Percentiles rank a stretch among this genome's conserved stretches.
Evolutionary conservation across 768 basidiomycete genomes (phyloP).

Genomic region (Lactifluus rugatus): DNA sequence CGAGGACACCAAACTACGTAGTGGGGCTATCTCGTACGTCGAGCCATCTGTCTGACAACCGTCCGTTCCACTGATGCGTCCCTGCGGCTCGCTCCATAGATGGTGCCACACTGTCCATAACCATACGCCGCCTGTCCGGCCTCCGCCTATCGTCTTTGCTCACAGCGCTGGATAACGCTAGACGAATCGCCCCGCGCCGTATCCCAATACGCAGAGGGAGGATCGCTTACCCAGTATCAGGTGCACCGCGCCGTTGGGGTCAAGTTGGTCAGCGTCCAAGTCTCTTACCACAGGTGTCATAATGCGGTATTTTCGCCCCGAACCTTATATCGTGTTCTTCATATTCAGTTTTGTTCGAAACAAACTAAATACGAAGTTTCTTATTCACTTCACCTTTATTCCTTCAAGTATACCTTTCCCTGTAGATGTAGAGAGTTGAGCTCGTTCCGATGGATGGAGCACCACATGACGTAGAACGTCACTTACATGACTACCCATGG

Average conservation of each 20-base stretch:
- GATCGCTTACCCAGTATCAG: neutral
- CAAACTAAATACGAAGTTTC: too few relatives aligned
- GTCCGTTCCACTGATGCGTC: neutral
- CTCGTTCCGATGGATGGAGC: too few relatives aligned
- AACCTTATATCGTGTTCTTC: neutral
- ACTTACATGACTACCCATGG: too few relatives aligned
- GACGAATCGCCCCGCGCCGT: neutral
- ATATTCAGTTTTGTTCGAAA: too few relatives aligned
- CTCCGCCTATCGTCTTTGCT: neutral
- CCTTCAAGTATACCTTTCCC: too few relatives aligned
- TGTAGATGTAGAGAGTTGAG: too few relatives aligned
- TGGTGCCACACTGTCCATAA: neutral
- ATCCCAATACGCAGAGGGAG: neutral
- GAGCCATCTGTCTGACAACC: neutral
- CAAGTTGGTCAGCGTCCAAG: neutral
- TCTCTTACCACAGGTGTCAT: neutral
- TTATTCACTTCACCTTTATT: too few relatives aligned
- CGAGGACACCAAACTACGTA: neutral
- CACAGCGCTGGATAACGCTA: neutral
- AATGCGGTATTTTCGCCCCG: neutral
- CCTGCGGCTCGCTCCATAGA: neutral
- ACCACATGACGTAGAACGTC: too few relatives aligned
- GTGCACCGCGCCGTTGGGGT: neutral
- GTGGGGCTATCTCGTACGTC: neutral
- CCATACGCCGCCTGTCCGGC: neutral